Base-by-base conservation (phyloP, 306 rosid genomes). In the Erythrophleum fordii region DNA sequence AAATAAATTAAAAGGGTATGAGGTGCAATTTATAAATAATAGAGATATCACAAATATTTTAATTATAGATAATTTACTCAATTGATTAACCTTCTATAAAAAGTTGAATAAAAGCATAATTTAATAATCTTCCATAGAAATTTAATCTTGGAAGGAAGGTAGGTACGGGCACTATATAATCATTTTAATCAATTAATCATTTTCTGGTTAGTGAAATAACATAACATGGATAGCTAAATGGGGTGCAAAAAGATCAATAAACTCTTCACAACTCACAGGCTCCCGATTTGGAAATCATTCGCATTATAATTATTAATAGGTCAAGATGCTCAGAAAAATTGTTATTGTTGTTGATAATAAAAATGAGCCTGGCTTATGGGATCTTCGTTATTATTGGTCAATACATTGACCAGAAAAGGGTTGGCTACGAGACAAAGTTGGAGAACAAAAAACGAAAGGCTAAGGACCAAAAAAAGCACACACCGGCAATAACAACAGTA, bases 361-460 rank as follows among this genome's bases (percentile, higher is more conserved):
- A 48, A 66, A 35, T 66, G 69, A 45, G 7, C 18, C 23, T 25
- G 28, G 52, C n/a, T 17, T 0, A 18, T 25, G 64, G 46, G 59
- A 37, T 51, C 26, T 37, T 35, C 1, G 44, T 10, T 41, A 31
- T 46, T 20, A 60, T 51, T 53, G 76, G 68, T 66, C 23, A 41
- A 59, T 18, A 11, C 18, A 42, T 42, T 37, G 8, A 51, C 29
- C 2, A 5, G 29, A 49, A 23, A 14, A 26, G 23, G 2, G 60
- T 28, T n/a, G 17, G 60, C 34, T 65, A 48, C 11, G 2, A 59
- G 74, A 77, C 59, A 69, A 70, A 64, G 23, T 61, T 46, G 37
- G 28, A 59, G 28, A 44, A 58, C 8, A 0, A 34, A 23, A 55
- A 55, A 2, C 25, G 5, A 52, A 1, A 52, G n/a, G 2, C 10